Base-by-base conservation (phyloP, 345 rosid genomes). In the Limnanthes douglasii region DNA sequence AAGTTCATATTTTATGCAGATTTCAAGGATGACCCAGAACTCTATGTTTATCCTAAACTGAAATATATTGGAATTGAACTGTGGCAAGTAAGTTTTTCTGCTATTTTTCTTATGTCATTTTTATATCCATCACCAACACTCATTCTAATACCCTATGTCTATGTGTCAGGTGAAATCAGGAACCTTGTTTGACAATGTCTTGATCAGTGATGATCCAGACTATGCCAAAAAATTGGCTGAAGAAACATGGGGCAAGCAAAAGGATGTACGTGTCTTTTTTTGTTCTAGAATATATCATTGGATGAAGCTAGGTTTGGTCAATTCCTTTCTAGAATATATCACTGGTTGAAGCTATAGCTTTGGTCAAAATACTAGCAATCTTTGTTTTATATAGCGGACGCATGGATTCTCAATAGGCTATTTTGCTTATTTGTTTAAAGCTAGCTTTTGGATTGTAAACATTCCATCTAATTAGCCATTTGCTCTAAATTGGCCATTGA, bases 221-320 rank as follows among this genome's bases (percentile, higher is more conserved):
- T 78, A 84, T 48, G 98, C 98, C 25, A 75, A 80, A 72, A 54
- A 70, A 45, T 31, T 90, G 34, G 88, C 85, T 1, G 96, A 84
- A 50, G 96, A 84, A 61, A 84, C 96, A 21, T 90, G 98, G 98
- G 96, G 69, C 48, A 84, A 84, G 66, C 63, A 45, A 15, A 90
- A 90, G 71, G 99, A 84, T 64, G 96, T 90, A 74, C 18, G 85
- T 34, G 15, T 5, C 13, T 16, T 14, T 33, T 21, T n/a, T 18
- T 4, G 5, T 3, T 6, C 2, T 17, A 21, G 5, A 28, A 28
- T 10, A 11, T 4, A 11, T n/a, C n/a, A n/a, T n/a, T n/a, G n/a
- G n/a, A n/a, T n/a, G n/a, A n/a, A n/a, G n/a, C n/a, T n/a, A n/a
- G n/a, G n/a, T n/a, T n/a, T n/a, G n/a, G n/a, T n/a, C n/a, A n/a